phyloP scores from a whole-genome alignment of 257 asterid genomes.

The Petrea volubilis region DNA sequence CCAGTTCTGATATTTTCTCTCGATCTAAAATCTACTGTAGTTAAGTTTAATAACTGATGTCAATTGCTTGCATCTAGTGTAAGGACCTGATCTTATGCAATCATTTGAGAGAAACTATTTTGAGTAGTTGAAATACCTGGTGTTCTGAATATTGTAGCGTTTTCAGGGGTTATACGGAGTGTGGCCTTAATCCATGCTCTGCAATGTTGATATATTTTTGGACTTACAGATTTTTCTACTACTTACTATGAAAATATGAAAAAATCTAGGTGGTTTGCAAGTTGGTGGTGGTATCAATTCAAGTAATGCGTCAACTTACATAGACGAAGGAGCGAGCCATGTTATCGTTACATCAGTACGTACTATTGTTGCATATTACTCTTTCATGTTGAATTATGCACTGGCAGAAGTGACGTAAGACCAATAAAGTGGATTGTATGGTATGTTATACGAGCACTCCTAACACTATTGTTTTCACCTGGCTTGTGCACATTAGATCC shows the following conservation, averaged over 20 bases:
- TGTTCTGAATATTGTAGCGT: neutral
- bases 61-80: neutral
- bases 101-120: conserved; percentile 2
- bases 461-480: neutral
- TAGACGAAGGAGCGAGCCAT: conserved; percentile 98
- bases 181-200: conserved; percentile 21
- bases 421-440: neutral
- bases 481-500: conserved; percentile 10
- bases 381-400: conserved; percentile 5
- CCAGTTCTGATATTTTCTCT: neutral
- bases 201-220: conserved; percentile 20
- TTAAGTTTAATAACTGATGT: conserved; percentile 5
- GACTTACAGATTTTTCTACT: conserved; percentile 39
- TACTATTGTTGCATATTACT: conserved; percentile 12
- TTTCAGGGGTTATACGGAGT: neutral
- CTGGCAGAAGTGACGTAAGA: neutral
- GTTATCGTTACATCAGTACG: conserved; percentile 94
- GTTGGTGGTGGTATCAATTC: conserved; percentile 95
- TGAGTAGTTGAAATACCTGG: conserved; percentile 1
- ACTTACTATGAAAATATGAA: conserved; percentile 35
- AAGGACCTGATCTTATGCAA: neutral
- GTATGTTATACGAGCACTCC: conserved; percentile 6
- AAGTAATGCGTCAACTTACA: conserved; percentile 71
- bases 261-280: conserved; percentile 92
- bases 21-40: neutral